Evolutionary conservation across 805 yeast species (phyloP), one percentile per base, ranked within the genome.

Genomic region (Pichia phayaonensis): DNA sequence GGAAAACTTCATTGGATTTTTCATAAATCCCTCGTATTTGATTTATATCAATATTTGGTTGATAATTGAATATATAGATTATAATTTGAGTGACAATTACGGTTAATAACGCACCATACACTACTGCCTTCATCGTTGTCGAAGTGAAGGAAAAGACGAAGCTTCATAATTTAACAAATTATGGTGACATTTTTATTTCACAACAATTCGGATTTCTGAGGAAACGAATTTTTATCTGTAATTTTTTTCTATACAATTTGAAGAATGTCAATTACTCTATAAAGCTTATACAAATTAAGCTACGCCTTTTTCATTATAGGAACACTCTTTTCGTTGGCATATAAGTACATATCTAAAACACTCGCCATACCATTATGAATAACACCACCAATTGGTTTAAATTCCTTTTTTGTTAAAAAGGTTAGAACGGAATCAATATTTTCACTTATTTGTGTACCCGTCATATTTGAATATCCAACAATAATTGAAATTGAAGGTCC

Each of bases 401-500:
- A 67, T 45, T 72, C 70, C 6, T 62, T 63, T 49, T 68, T 68
- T 4, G 72, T 71, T 36, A 88, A 66, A 58, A 76, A 81, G 27
- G 65, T 58, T 24, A 82, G 52, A 3, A 80, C 77, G 34, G 74
- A 72, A 48, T 76, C 73, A 13, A 80, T 66, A 61, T 85, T 85
- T 38, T 70, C 72, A n/a, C 76, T 59, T 8, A 84, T 53, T 26
- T 76, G 65, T 0, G 66, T 63, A 0, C 60, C 62, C 2, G 66
- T 60, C 72, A 77, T 77, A 46, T 72, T 73, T 2, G 79, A 63
- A 46, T 71, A 72, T 2, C 94, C 95, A 18, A 86, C 70, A 48
- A 74, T 77, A 23, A 86, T 68, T 18, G 81, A 71, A 22, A 86
- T 59, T 54, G 84, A 79, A 21, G 76, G 76, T 20, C 90, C 92